Conservation (phyloP, 805 yeast genomes). For the Starmerella vaccinii region DNA sequence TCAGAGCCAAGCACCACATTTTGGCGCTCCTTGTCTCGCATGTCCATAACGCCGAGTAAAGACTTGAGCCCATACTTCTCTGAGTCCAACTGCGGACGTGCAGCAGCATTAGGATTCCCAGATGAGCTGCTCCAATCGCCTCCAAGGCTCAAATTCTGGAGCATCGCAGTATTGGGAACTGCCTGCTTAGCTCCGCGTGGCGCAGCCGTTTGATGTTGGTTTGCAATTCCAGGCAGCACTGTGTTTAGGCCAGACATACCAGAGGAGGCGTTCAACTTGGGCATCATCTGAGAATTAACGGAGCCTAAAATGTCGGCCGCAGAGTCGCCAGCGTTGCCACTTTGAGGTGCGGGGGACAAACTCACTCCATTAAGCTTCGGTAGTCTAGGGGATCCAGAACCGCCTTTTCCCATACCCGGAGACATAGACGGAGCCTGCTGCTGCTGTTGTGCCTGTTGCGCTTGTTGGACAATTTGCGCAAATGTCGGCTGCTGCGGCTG, state of each 20-base stretch:
- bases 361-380: background rate
- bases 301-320: slow-evolving; percentile 21
- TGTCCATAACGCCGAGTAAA: slow-evolving; percentile 45
- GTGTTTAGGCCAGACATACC: slow-evolving; percentile 23
- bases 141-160: slow-evolving; percentile 7
- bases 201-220: background rate
- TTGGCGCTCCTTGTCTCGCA: slow-evolving; percentile 53
- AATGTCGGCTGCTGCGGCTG: slow-evolving; percentile 14
- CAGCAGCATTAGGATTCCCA: background rate
- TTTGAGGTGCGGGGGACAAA: background rate
- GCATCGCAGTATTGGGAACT: slow-evolving; percentile 4
- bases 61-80: slow-evolving; percentile 63
- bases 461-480: slow-evolving; percentile 21
- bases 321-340: background rate
- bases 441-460: slow-evolving; percentile 11
- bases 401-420: background rate
- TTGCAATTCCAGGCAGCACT: slow-evolving; percentile 20
- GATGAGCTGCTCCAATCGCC: background rate
- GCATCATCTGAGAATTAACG: slow-evolving; percentile 23
- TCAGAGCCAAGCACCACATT: slow-evolving; percentile 69
- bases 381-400: background rate
- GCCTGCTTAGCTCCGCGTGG: background rate
- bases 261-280: slow-evolving; percentile 16
- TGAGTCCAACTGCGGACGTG: slow-evolving; percentile 33
- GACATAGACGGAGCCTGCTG: background rate